Base-by-base conservation (phyloP, 176 grass and related monocot species). In the Phoenix roebelenii region DNA sequence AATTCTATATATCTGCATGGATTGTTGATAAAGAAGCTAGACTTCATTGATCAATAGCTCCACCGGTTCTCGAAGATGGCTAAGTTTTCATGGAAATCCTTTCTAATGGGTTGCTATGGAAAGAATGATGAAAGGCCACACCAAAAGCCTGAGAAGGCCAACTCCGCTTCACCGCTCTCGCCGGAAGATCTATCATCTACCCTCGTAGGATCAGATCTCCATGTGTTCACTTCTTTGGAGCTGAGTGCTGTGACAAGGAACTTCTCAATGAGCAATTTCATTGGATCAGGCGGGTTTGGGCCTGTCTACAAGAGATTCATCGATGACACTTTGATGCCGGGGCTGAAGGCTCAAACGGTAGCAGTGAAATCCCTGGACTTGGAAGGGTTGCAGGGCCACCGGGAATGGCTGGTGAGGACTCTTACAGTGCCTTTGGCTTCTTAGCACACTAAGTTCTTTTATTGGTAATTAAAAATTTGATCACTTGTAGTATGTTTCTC, bases 301-400 rank as follows among this genome's bases (percentile, higher is more conserved):
- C 86, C 91, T 0, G 91, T 95, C 15, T 95, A 85, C 75, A 79
- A 65, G 77, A 86, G 91, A 23, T 69, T 77, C 61, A 51, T 95
- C 67, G 77, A 68, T 22, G 91, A 85, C 9, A 50, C 51, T 12
- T 70, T 95, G 49, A 80, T 83, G 2, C 83, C 80, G 0, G 83
- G 77, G 1, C 72, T 95, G 18, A 57, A 55, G 29, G 68, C 83
- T 54, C 91, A 90, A 73, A 22, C 48, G 5, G 79, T 95, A 49
- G 91, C 91, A 9, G 65, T 95, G 61, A 95, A 95, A 74, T 95
- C 86, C 67, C 81, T 95, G 70, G 86, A 95, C 71, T 54, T 75
- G 16, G 91, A 95, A 6, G 80, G 86, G 54, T 68, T 72, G 22
- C 91, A 95, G 76, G 91, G 91, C 12, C 83, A 95, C 59, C 78